phyloP scores from a whole-genome alignment of 495 filamentous ascomycete genomes.

The Poronia punctata region DNA sequence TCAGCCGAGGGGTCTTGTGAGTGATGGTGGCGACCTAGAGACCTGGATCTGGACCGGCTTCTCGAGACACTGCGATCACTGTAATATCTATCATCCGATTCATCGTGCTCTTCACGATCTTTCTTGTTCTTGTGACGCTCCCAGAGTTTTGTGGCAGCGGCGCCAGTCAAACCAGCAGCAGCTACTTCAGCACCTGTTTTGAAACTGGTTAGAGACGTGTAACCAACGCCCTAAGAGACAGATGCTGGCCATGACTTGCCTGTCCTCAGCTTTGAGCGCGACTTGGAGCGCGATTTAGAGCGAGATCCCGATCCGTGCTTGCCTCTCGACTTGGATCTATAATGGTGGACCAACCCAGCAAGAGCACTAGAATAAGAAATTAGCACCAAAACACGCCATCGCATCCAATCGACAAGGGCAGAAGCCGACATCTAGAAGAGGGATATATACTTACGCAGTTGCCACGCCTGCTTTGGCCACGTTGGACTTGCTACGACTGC shows the following conservation, averaged over 20 bases:
- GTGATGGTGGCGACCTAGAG: conserved; percentile 25
- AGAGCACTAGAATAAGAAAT: conserved; percentile 39
- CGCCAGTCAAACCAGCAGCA: conserved; percentile 70
- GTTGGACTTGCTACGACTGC: conserved; percentile 51
- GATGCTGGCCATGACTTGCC: conserved; percentile 9
- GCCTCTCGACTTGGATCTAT: conserved; percentile 51
- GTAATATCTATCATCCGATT: conserved; percentile 21
- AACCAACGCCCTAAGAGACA: not conserved
- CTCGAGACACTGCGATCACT: conserved; percentile 39
- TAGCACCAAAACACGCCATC: conserved; percentile 6
- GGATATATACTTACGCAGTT: conserved; percentile 45
- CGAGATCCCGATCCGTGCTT: conserved; percentile 50
- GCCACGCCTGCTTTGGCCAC: conserved; percentile 74
- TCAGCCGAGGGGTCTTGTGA: conserved; percentile 47
- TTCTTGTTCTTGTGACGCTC: conserved; percentile 67
- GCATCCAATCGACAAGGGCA: not conserved
- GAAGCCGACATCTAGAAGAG: not conserved
- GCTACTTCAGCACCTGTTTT: conserved; percentile 50
- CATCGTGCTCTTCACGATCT: conserved; percentile 43
- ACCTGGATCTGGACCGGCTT: conserved; percentile 43
- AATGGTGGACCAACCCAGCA: conserved; percentile 67
- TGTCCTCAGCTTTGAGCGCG: no score
- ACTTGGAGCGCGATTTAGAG: no score
- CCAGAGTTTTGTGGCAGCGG: conserved; percentile 73
- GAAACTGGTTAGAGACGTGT: conserved; percentile 8